Evolutionary conservation across 495 filamentous ascomycete genomes (phyloP), one percentile per base, ranked within the genome.

Genomic region (Hapsidospora chrysogenum): DNA sequence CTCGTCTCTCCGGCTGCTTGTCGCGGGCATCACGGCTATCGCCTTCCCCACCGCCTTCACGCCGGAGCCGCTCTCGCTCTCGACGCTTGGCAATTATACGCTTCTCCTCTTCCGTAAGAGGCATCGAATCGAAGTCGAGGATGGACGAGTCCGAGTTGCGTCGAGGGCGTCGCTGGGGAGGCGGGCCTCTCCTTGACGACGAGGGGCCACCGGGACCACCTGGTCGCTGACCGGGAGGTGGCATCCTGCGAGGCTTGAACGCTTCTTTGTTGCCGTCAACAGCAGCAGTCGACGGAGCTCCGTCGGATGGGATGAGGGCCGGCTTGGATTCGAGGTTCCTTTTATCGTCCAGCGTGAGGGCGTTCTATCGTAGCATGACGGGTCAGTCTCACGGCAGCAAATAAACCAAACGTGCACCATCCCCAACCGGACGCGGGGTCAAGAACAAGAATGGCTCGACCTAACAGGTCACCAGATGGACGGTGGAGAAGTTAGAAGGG

Each of bases 81-180:
- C 72, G 74, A 17, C 73, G 71, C 41, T 70, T 66, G 41, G 70
- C 60, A 39, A 93, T 86, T 14, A 78, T 72, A 19, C 75, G 61
- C 39, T 77, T 77, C 39, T 65, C 71, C 49, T 92, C 82, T 34
- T 84, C 81, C 20, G 89, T 82, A 27, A 74, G 66, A 38, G 81
- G 50, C 0, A 64, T 64, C 49, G 69, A 74, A 13, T 62, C 56
- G 15, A 61, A 61, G 18, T 85, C 81, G 52, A 81, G 70, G 33
- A 89, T 66, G 0, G 92, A 99, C 0, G 89, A 92, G 37, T 96
- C 92, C 2, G 89, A 96, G 54, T 95, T 96, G 32, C 86, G 78
- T 44, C 92, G 72, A 7, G 71, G 72, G 29, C 79, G 72, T 37
- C 68, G 61, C 3, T 66, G 60, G 4, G 50, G 38, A 15, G 47